phyloP scores from a whole-genome alignment of 1,284 basidiomycete genomes.

The Ceratobasidium papillatum region DNA sequence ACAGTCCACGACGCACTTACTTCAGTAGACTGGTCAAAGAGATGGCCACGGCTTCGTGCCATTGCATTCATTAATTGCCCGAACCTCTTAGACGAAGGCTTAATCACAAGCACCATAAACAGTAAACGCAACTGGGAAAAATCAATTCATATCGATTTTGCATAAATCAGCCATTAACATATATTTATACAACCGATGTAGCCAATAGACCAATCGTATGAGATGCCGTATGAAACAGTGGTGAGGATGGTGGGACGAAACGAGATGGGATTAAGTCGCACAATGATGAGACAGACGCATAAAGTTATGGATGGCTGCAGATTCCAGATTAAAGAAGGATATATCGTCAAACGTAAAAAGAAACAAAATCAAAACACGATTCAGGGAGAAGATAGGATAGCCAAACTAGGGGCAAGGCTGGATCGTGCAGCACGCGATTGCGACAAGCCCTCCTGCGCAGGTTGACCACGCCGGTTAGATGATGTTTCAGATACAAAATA shows the following conservation, averaged over 20 bases:
- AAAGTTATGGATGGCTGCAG: background rate
- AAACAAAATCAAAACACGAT: background rate
- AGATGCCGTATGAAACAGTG: background rate
- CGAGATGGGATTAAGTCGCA: background rate
- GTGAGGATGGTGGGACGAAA: background rate
- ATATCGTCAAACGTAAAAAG: background rate
- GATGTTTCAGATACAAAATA: conserved; percentile 3
- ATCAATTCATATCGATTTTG: conserved; percentile 24
- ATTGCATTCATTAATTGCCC: conserved; percentile 25
- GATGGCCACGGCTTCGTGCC: conserved; percentile 14
- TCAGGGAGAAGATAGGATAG: conserved; percentile 20
- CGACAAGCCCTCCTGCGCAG: conserved; percentile 10
- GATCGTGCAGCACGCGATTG: conserved; percentile 28
- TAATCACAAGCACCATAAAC: conserved; percentile 3
- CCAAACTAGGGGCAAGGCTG: conserved; percentile 16
- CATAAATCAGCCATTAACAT: conserved; percentile 8
- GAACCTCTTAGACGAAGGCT: background rate
- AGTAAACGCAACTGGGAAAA: conserved; percentile 29
- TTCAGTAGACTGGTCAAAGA: conserved; percentile 21
- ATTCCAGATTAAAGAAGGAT: background rate
- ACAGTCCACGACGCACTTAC: background rate
- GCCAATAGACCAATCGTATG: background rate
- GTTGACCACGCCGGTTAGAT: background rate
- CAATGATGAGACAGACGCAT: background rate
- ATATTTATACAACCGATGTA: conserved; percentile 30